phyloP scores from a whole-genome alignment of 192 early-diverging fungal genomes.

The Glomus cerebriforme region DNA sequence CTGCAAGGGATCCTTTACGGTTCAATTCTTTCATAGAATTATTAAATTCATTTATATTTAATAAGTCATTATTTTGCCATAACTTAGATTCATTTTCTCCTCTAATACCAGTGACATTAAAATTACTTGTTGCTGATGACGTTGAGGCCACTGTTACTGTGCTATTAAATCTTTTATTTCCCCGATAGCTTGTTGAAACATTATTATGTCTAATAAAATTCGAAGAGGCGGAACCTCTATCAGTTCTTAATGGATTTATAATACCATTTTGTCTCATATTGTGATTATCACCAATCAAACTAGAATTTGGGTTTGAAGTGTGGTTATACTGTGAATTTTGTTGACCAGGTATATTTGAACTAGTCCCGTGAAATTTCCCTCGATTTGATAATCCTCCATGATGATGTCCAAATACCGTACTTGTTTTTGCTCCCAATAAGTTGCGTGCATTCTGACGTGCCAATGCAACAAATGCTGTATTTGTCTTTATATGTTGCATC shows the following conservation, averaged over 20 bases:
- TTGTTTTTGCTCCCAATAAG: constrained; percentile 14
- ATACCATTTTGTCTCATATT: background rate
- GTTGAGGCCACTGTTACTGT: background rate
- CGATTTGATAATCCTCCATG: background rate
- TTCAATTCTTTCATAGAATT: background rate
- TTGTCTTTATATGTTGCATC: constrained; percentile 31
- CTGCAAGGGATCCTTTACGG: background rate
- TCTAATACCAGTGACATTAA: background rate
- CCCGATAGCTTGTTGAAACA: background rate
- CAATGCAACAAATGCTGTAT: constrained; percentile 20
- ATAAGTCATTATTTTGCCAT: background rate
- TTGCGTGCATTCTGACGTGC: constrained; percentile 22
- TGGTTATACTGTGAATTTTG: background rate
- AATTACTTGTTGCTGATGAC: background rate
- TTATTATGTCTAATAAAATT: background rate
- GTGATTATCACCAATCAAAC: background rate
- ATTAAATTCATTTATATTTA: constrained; percentile 7
- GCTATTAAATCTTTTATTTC: background rate
- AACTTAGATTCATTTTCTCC: background rate
- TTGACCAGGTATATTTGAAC: background rate
- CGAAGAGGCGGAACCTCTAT: background rate
- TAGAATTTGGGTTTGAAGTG: background rate
- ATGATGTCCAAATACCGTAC: background rate
- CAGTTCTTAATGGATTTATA: background rate
- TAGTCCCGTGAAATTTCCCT: background rate